Percentiles rank a stretch among this genome's conserved stretches.
phyloP scores from a whole-genome alignment of 148 eudicot genomes.

The Polygonum aviculare region DNA sequence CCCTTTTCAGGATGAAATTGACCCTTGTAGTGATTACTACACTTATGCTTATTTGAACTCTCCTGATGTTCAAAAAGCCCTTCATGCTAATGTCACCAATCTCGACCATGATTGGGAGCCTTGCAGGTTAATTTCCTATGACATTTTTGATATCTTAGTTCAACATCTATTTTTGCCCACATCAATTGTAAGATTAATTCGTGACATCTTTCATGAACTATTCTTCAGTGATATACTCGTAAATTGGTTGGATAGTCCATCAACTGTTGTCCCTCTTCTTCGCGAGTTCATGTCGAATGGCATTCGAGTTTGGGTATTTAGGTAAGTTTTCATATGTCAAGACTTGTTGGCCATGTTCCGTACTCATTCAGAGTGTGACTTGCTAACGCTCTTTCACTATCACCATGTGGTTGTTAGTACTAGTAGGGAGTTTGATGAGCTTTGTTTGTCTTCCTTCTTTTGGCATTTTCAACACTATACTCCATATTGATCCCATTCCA shows the following conservation, averaged over 20 bases:
- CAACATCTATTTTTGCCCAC: background rate
- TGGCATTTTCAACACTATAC: background rate
- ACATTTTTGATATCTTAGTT: background rate
- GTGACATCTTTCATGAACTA: background rate
- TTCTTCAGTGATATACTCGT: conserved; percentile 20
- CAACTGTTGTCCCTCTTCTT: conserved; percentile 48
- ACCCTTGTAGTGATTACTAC: conserved; percentile 61
- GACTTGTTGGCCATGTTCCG: background rate
- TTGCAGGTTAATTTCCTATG: conserved; percentile 40
- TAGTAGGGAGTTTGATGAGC: background rate
- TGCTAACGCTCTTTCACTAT: background rate
- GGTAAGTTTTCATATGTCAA: conserved; percentile 27
- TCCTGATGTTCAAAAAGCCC: conserved; percentile 57
- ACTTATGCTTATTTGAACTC: conserved; percentile 46
- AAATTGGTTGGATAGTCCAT: conserved; percentile 54
- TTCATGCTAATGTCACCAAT: conserved; percentile 69
- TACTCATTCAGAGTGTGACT: background rate
- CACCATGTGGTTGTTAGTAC: background rate
- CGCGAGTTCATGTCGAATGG: conserved; percentile 47
- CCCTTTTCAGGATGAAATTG: conserved; percentile 35
- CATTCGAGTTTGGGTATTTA: conserved; percentile 69
- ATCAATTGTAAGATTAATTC: background rate
- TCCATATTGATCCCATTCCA: background rate
- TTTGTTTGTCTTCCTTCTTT: background rate
- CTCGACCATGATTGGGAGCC: conserved; percentile 46